Evolutionary conservation across 192 early-diverging fungal species (phyloP).

Genomic region (Coemansia aciculifera): DNA sequence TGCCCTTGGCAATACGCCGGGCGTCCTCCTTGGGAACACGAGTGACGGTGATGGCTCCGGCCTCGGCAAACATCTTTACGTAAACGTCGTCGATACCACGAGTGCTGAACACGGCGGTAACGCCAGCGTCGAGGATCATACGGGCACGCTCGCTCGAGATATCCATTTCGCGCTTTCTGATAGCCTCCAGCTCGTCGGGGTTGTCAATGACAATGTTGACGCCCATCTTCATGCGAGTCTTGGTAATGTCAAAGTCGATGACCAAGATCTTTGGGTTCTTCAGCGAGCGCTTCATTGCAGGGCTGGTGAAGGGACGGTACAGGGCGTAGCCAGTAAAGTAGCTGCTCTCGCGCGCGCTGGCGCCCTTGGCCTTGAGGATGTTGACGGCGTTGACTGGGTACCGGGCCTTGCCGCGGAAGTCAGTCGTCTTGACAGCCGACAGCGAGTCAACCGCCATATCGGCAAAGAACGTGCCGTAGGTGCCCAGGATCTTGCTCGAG

Average conservation of each 20-base stretch:
- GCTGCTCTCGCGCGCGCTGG: slow-evolving; percentile 82
- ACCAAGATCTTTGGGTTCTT: slow-evolving; percentile 93
- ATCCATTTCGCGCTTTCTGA: slow-evolving; percentile 88
- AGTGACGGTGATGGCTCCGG: slow-evolving; percentile 95
- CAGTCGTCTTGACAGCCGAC: slow-evolving; percentile 86
- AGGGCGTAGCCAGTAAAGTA: slow-evolving; percentile 94
- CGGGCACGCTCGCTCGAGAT: slow-evolving; percentile 95
- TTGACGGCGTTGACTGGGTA: slow-evolving; percentile 98
- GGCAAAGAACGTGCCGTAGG: slow-evolving; percentile 96
- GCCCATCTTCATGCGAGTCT: slow-evolving; percentile 96
- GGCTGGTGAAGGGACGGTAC: slow-evolving; percentile 96
- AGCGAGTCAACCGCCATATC: slow-evolving; percentile 94
- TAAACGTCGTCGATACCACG: slow-evolving; percentile 99
- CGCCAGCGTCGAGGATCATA: slow-evolving; percentile 93
- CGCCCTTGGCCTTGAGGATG: slow-evolving; percentile 95
- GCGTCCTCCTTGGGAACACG: slow-evolving; percentile 96
- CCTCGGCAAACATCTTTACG: slow-evolving; percentile 97
- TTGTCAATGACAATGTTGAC: slow-evolving; percentile 99
- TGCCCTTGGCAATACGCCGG: slow-evolving; percentile 95
- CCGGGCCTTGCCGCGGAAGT: slow-evolving; percentile 79
- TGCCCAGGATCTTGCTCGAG: slow-evolving; percentile 97
- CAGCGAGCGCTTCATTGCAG: slow-evolving; percentile 91
- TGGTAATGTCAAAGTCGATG: slow-evolving; percentile 98
- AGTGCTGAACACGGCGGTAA: slow-evolving; percentile 96
- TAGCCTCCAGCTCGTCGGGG: slow-evolving; percentile 96